Percentiles rank a stretch among this genome's conserved stretches.
These are phyloP conservation scores for Kwoniella sp. DNA, from an alignment of 768 basidiomycete species.

Conservation along the genomic window DNA sequence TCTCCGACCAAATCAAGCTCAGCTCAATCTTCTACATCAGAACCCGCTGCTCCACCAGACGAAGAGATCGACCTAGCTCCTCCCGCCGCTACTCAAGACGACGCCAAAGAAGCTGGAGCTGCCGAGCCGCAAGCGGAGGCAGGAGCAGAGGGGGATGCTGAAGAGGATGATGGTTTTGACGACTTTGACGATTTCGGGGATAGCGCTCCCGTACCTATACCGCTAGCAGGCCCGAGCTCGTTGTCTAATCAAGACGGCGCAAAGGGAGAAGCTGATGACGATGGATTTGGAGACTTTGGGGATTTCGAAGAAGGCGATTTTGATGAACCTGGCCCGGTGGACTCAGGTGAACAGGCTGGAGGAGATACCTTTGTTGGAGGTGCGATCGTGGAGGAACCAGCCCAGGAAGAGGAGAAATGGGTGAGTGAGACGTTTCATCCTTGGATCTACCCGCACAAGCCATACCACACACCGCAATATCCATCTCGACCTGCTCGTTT, in stretches of 20 bases:
- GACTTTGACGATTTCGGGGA: conserved; percentile 63
- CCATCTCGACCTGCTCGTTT: too few relatives aligned
- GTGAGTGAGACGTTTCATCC: too few relatives aligned
- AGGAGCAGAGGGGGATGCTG: conserved; percentile 5
- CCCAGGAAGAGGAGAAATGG: conserved; percentile 23
- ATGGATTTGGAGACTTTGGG: conserved; percentile 67
- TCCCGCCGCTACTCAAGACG: too few relatives aligned
- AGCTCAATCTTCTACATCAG: too few relatives aligned
- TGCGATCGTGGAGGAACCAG: conserved; percentile 9
- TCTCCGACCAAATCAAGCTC: too few relatives aligned
- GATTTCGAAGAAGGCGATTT: conserved; percentile 68
- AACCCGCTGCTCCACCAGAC: background rate
- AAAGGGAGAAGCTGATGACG: conserved; percentile 25
- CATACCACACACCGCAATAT: too few relatives aligned
- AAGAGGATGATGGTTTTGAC: conserved; percentile 58
- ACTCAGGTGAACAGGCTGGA: conserved; percentile 9
- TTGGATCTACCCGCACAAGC: too few relatives aligned
- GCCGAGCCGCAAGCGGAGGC: background rate
- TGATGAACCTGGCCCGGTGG: conserved; percentile 23
- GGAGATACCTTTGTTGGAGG: conserved; percentile 53
- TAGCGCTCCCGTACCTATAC: conserved; percentile 55
- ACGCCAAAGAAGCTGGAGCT: too few relatives aligned
- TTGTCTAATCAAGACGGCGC: conserved; percentile 10
- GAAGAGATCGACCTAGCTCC: too few relatives aligned
- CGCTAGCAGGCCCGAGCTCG: conserved; percentile 51